Conservation (phyloP, 768 basidiomycete species). For the Suillus americanus region DNA sequence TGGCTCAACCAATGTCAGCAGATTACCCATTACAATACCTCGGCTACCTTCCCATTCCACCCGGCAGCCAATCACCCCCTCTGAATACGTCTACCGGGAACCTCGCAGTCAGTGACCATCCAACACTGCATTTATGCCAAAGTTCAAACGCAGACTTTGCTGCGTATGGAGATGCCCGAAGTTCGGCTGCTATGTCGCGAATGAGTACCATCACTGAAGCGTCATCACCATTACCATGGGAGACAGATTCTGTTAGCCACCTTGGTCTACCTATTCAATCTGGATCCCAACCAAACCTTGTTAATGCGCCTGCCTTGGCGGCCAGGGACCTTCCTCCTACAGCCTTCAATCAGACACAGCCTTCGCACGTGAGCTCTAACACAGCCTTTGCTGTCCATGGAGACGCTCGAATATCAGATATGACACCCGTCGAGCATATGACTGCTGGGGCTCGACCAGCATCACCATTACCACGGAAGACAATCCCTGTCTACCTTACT, state of each 20-base stretch:
- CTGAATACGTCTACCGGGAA: slow-evolving; percentile 8
- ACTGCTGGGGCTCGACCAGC: not conserved
- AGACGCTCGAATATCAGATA: not conserved
- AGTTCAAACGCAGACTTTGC: slow-evolving; percentile 19
- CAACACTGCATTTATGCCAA: slow-evolving; percentile 11
- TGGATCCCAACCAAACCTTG: not conserved
- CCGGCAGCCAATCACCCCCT: slow-evolving; percentile 5
- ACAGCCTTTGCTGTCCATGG: not conserved
- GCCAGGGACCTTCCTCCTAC: not conserved
- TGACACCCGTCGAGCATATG: not conserved
- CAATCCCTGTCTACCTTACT: not conserved
- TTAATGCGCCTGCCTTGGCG: not conserved
- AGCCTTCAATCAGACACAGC: too few relatives aligned
- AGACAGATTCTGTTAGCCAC: not conserved
- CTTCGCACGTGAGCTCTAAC: too few relatives aligned
- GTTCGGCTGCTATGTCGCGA: slow-evolving; percentile 29
- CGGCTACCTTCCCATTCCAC: slow-evolving; percentile 7
- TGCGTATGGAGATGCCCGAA: slow-evolving; percentile 15
- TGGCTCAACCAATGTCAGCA: slow-evolving; percentile 37
- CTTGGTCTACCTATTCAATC: slow-evolving; percentile 2
- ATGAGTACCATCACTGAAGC: slow-evolving; percentile 38
- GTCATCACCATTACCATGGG: not conserved
- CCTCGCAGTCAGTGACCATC: not conserved
- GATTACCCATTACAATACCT: slow-evolving; percentile 33
- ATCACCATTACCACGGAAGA: not conserved